Evolutionary conservation across 108 stramenopile genomes (phyloP), one percentile per base, ranked within the genome.

Genomic region (Licmophora abbreviata): DNA sequence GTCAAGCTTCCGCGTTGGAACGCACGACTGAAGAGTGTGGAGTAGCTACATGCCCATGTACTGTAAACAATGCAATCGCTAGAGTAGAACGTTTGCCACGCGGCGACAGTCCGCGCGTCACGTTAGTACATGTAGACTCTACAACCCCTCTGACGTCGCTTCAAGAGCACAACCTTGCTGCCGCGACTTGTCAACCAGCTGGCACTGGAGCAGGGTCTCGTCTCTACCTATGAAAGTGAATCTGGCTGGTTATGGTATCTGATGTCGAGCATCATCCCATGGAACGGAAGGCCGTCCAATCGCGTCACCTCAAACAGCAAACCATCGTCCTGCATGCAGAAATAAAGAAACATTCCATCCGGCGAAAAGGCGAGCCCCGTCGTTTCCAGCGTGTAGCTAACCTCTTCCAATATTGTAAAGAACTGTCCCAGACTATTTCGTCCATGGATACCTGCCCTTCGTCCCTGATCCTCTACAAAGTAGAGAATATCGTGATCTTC

Each of bases 351-450:
- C 47, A n/a, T 60, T 24, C 72, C 67, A 62, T 80, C 71, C 1
- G 81, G 81, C 29, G 63, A 66, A 41, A 87, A 83, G 4, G 81
- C 74, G 11, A 87, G 32, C 4, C 85, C 85, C 17, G 76, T 73
- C 3, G 81, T 87, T 44, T 83, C 85, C 41, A 51, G 61, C 43
- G 15, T 44, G 43, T 44, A 44, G n/a, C n/a, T n/a, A n/a, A n/a
- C n/a, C n/a, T n/a, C 56, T 38, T 61, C 51, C 15, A 61, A 24
- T 25, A 61, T 26, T 35, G 59, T 44, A 26, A 25, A 61, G 23
- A 45, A 45, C 1, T 54, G 10, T 23, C 59, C 59, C 6, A 0
- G 17, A 3, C 21, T 18, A 20, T 61, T 29, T 1, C 51, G 38
- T 14, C 22, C 59, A 41, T 61, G 52, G 21, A 61, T 44, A 27